Base-by-base conservation (phyloP, 768 basidiomycete species). In the Neoboletus brunneissimus region DNA sequence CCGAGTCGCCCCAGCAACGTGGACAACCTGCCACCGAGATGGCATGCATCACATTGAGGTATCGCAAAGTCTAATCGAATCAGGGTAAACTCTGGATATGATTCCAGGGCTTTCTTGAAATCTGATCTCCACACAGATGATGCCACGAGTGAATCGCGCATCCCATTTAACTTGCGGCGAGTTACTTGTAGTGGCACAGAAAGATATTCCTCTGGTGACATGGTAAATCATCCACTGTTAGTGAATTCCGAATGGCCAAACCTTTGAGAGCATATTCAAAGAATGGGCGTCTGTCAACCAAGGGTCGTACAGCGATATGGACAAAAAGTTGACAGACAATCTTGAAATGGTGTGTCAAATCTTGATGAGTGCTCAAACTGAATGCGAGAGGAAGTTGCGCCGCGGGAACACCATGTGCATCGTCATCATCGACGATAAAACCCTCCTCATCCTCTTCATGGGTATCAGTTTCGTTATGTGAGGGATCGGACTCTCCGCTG, bases 271-370 rank as follows among this genome's bases (percentile, higher is more conserved):
- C 71, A 50, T 76, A 77, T 57, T 80, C 67, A 81, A 89, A 82
- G 63, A 84, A 86, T 7, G 71, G 62, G 46, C 73, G 75, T 20
- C 90, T 77, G 45, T 84, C 76, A 4, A 68, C 70, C 18, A 76
- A 68, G 6, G 81, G 77, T 32, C 76, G 81, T 31, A 91, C 84
- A 37, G 88, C 88, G 41, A 95, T 74, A 61, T 94, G 86, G 13
- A 94, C 89, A 60, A 94, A 89, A 29, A 94, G 81, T 66, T 96
- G 93, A 61, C 91, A 93, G 43, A 94, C 79, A 38, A 88, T 86
- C 73, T 93, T 94, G 81, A 93, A 92, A 58, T 93, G 89, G 59
- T 88, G 81, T 15, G 81, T 74, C 20, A 89, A 76, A 63, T 91
- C 88, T 66, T 92, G 85, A 67, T 88, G 86, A 2, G 85, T 78